A percentile compares a stretch with the other conserved stretches of the same genome.
phyloP scores from a whole-genome alignment of 2,329 filamentous ascomycete genomes.

The Diaporthe sp. region DNA sequence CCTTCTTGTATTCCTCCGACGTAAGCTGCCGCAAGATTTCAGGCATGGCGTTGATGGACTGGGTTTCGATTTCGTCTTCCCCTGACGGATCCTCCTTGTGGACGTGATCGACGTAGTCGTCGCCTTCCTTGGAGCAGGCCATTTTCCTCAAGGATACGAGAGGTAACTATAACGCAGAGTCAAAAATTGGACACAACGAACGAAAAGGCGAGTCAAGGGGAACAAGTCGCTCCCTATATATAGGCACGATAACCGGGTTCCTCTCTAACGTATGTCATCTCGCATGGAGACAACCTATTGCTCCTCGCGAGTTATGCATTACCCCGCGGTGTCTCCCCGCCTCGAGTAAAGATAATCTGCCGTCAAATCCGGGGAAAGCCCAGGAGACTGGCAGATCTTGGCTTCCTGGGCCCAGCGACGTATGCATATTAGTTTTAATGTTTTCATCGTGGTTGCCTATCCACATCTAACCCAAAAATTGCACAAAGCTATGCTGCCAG shows the following conservation, averaged over 20 bases:
- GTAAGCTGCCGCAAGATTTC: background rate
- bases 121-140: background rate
- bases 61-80: background rate
- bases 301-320: background rate
- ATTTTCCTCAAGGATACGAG: background rate
- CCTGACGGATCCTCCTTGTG: background rate
- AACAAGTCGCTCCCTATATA: background rate
- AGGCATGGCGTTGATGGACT: background rate
- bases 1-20: background rate
- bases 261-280: background rate
- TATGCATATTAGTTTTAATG: background rate
- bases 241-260: background rate
- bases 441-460: background rate
- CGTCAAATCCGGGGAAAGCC: background rate
- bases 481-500: constrained; percentile 30
- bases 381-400: background rate
- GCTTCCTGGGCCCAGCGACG: constrained; percentile 37
- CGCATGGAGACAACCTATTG: background rate
- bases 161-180: background rate
- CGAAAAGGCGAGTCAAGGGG: background rate
- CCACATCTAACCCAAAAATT: constrained; percentile 23
- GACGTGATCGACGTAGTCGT: background rate
- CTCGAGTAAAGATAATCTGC: background rate
- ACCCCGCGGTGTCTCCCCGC: constrained; percentile 4
- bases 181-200: background rate